Evolutionary conservation across 106 monocot species (phyloP).

Genomic region (Dioscorea dumetorum): DNA sequence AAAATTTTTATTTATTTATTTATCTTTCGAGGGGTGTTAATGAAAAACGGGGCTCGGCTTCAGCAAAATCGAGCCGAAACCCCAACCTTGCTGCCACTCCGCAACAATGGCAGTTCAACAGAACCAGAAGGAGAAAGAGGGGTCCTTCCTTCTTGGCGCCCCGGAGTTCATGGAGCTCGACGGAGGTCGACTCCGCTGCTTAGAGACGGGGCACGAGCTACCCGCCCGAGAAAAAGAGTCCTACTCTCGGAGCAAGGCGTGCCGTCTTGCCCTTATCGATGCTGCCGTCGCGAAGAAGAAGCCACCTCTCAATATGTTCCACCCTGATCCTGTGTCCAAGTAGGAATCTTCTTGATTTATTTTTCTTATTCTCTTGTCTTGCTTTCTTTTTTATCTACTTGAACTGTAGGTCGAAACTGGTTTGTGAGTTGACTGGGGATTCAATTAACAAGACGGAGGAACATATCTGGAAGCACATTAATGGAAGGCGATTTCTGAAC

Average conservation of each 20-base stretch:
- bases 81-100: no score
- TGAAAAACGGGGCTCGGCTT: no score
- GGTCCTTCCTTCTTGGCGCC: constrained; percentile 49
- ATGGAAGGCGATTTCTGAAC: constrained; percentile 70
- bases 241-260: constrained; percentile 52
- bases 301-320: constrained; percentile 71
- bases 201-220: constrained; percentile 88
- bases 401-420: constrained; percentile 56
- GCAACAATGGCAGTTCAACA: no score
- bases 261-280: constrained; percentile 74
- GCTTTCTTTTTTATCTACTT: not conserved
- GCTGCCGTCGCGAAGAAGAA: constrained; percentile 45
- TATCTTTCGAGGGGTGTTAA: no score
- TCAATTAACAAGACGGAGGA: constrained; percentile 79
- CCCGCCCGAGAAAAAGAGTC: constrained; percentile 49
- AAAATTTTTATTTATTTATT: no score
- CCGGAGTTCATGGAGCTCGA: constrained; percentile 60
- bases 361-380: not conserved
- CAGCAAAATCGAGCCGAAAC: no score
- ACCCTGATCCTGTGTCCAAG: constrained; percentile 56
- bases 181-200: constrained; percentile 62
- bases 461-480: constrained; percentile 96
- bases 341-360: constrained; percentile 7
- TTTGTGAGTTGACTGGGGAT: constrained; percentile 84
- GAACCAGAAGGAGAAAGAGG: constrained; percentile 34